Base-by-base conservation (phyloP, 768 basidiomycete genomes). In the Suillus sp. region DNA sequence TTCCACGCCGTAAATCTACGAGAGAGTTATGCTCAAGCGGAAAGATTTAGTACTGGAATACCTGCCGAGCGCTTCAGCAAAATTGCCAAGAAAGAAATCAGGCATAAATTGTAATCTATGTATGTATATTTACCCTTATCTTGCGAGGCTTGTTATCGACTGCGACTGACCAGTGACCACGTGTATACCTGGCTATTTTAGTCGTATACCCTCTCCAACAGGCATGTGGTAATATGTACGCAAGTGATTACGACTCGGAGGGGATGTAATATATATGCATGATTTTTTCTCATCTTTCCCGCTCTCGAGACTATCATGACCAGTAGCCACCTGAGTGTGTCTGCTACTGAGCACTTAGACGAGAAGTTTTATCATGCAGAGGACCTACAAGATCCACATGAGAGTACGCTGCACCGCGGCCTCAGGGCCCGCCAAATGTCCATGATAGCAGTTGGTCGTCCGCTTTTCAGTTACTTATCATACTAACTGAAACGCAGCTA, bases 1-100 rank as follows among this genome's bases (percentile, higher is more conserved):
- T 83, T 85, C 3, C 86, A 91, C 70, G 84, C 83, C 3, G 84
- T 84, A 13, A 88, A 88, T 67, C 77, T 90, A 16, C 80, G 89
- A 53, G 89, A 91, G 74, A 87, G 86, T 60, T 89, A 89, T 69
- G 87, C 85, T 13, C 89, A 91, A 75, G 88, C 88, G 3, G 85
- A 83, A 54, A 80, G 84, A 57, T 83, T 90, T 69, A 83, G 81
- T 5, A 88, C 83, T 61, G 89, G 88, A 1, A 74, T 85, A 45
- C 90, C 90, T 11, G 42, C 63, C 1, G 71, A 73, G 64, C 82
- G 83, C 53, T 92, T 91, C 66, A 74, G 67, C 27, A 82, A 79
- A 71, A 82, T 91, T 61, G 82, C 86, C 22, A 80, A 70, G 55
- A 89, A 84, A 69, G 86, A 90, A 73, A 84, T 89, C 66, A 86